phyloP scores from a whole-genome alignment of 305 asterid genomes.

The Rubia balearica region DNA sequence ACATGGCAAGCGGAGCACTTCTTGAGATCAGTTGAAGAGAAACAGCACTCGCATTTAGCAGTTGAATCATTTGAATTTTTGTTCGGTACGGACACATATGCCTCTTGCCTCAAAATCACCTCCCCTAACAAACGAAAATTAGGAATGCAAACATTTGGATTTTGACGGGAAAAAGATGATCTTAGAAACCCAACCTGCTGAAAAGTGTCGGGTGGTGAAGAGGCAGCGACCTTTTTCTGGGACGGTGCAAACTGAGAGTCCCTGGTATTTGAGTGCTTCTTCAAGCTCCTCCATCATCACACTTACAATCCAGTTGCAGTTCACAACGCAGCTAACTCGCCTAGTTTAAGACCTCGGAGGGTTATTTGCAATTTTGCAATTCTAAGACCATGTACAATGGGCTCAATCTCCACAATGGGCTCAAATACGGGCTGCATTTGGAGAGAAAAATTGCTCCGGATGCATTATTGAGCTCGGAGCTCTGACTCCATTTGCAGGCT shows the following conservation, averaged over 20 bases:
- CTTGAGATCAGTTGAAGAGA: constrained; percentile 52
- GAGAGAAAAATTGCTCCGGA: too few relatives aligned
- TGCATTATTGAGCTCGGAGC: too few relatives aligned
- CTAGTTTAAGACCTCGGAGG: neutral
- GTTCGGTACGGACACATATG: constrained; percentile 74
- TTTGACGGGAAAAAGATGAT: neutral
- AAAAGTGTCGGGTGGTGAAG: constrained; percentile 56
- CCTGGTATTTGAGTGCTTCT: constrained; percentile 29
- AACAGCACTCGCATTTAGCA: constrained; percentile 80
- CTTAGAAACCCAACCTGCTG: constrained; percentile 47
- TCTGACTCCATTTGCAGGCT: too few relatives aligned
- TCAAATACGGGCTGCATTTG: too few relatives aligned
- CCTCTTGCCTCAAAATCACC: constrained; percentile 61
- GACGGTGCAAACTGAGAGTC: constrained; percentile 35
- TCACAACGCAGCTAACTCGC: neutral
- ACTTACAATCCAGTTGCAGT: neutral
- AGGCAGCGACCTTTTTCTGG: constrained; percentile 85
- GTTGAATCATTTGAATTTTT: constrained; percentile 50
- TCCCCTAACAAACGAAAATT: constrained; percentile 44
- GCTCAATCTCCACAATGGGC: too few relatives aligned
- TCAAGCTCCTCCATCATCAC: constrained; percentile 54
- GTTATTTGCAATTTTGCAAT: neutral
- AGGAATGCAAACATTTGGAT: neutral
- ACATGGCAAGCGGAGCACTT: constrained; percentile 84
- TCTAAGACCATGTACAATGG: too few relatives aligned